Conservation (phyloP, 257 asterid species). For the Solanum bulbocastanum region DNA sequence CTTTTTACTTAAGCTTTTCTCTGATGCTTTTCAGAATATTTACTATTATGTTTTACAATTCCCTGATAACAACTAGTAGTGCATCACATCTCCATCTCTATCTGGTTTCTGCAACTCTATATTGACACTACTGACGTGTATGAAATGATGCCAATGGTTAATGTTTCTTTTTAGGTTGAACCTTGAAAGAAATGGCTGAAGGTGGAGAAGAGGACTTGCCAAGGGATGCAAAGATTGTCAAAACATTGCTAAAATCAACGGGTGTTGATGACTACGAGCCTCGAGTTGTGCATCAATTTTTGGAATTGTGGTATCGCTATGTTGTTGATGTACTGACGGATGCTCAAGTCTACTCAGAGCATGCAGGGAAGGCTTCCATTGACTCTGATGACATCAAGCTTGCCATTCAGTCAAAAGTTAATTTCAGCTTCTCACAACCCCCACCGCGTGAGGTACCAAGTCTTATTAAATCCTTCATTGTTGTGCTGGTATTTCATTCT, state of each 20-base stretch:
- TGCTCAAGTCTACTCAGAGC: slow-evolving; percentile 83
- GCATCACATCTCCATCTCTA: background rate
- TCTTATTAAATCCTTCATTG: background rate
- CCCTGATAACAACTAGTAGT: background rate
- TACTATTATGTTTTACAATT: background rate
- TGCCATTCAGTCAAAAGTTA: slow-evolving; percentile 75
- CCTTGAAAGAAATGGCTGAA: slow-evolving; percentile 41
- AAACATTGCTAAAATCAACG: slow-evolving; percentile 78
- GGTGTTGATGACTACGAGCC: slow-evolving; percentile 84
- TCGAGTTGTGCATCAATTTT: slow-evolving; percentile 66
- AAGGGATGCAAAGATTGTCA: slow-evolving; percentile 77
- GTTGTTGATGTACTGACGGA: slow-evolving; percentile 72
- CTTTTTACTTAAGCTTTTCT: background rate
- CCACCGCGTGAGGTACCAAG: slow-evolving; percentile 73
- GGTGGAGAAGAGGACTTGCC: slow-evolving; percentile 73
- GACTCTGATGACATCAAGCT: slow-evolving; percentile 89
- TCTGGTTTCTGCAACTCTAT: background rate
- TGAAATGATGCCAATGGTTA: background rate
- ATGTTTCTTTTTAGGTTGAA: background rate
- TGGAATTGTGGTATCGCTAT: slow-evolving; percentile 76
- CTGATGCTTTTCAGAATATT: background rate
- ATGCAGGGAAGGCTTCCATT: slow-evolving; percentile 52
- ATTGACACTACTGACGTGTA: background rate
- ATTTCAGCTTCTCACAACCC: slow-evolving; percentile 88
- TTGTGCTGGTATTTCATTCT: background rate